These are phyloP conservation scores for Colletotrichum theobromicola DNA, from an alignment of 2,329 filamentous ascomycete species.

Conservation along the genomic window DNA sequence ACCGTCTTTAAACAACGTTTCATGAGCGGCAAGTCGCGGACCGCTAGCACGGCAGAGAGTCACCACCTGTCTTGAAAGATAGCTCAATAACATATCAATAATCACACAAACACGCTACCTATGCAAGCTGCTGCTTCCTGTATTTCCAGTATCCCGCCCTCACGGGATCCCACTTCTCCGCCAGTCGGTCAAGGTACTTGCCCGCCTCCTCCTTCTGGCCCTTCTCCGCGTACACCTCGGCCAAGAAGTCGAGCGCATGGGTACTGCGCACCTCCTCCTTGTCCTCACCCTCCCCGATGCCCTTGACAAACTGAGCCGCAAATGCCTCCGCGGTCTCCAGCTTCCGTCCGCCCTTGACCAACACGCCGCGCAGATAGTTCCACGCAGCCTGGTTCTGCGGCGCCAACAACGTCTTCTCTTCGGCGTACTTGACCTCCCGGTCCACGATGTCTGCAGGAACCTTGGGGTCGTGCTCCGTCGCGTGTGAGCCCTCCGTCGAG, in stretches of 20 bases:
- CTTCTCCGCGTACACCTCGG: constrained; percentile 67
- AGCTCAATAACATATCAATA: background rate
- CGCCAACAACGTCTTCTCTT: constrained; percentile 75
- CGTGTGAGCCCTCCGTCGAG: constrained; percentile 50
- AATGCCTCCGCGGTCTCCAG: constrained; percentile 53
- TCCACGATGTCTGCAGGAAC: constrained; percentile 70
- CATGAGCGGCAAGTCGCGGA: background rate
- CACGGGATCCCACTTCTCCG: constrained; percentile 88
- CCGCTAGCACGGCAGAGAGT: too few relatives aligned
- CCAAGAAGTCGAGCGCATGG: constrained; percentile 74
- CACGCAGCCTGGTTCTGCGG: constrained; percentile 95
- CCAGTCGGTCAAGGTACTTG: constrained; percentile 74
- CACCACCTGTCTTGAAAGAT: too few relatives aligned
- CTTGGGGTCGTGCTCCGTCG: constrained; percentile 57
- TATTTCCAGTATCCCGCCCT: constrained; percentile 92
- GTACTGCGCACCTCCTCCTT: constrained; percentile 63
- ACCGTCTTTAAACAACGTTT: background rate
- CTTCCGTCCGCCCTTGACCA: constrained; percentile 67
- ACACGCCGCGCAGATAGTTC: constrained; percentile 85
- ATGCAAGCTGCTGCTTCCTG: constrained; percentile 30
- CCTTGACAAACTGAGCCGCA: constrained; percentile 55
- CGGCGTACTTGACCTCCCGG: constrained; percentile 76
- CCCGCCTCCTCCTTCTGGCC: constrained; percentile 67
- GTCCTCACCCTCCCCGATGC: constrained; percentile 46
- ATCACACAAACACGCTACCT: background rate